These are phyloP conservation scores for Microcyclospora pomicola DNA, from an alignment of 2,329 filamentous ascomycete genomes.

Conservation along the genomic window DNA sequence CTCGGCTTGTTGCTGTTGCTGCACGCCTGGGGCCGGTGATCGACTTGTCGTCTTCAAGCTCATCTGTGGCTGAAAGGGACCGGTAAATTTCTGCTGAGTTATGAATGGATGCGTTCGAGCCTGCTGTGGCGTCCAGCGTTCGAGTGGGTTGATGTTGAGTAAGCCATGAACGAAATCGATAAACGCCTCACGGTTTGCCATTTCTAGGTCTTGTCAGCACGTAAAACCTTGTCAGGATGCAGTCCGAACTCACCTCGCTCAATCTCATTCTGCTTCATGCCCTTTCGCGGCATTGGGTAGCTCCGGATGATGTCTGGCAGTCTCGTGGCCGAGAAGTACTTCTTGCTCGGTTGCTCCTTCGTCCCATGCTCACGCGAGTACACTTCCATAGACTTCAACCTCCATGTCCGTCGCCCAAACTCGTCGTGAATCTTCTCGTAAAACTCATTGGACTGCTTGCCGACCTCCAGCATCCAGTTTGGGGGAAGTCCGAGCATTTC, in stretches of 20 bases:
- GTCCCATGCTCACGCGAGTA: slow-evolving; percentile 91
- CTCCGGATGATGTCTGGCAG: slow-evolving; percentile 94
- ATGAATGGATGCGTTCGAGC: slow-evolving; percentile 97
- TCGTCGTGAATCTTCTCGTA: slow-evolving; percentile 90
- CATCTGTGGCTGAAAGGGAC: slow-evolving; percentile 93
- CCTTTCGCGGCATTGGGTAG: slow-evolving; percentile 96
- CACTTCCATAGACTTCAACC: slow-evolving; percentile 94
- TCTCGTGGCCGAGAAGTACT: slow-evolving; percentile 92
- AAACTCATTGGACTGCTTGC: slow-evolving; percentile 93
- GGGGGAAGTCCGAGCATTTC: slow-evolving; percentile 96
- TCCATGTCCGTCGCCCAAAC: slow-evolving; percentile 78
- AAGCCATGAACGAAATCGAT: slow-evolving; percentile 95
- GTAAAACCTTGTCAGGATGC: not conserved
- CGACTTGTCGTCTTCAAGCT: slow-evolving; percentile 82
- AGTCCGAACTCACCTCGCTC: slow-evolving; percentile 62
- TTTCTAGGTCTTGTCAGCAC: slow-evolving; percentile 48
- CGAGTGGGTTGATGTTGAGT: slow-evolving; percentile 85
- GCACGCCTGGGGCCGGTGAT: slow-evolving; percentile 81
- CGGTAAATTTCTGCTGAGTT: slow-evolving; percentile 93
- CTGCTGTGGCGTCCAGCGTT: slow-evolving; percentile 95
- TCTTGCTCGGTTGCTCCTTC: slow-evolving; percentile 98
- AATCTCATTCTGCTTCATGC: slow-evolving; percentile 96
- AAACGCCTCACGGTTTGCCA: slow-evolving; percentile 94
- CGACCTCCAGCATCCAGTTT: slow-evolving; percentile 98
- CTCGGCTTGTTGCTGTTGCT: slow-evolving; percentile 91